Conservation (phyloP, 495 filamentous ascomycete genomes). For the Xylaria bambusicola region DNA sequence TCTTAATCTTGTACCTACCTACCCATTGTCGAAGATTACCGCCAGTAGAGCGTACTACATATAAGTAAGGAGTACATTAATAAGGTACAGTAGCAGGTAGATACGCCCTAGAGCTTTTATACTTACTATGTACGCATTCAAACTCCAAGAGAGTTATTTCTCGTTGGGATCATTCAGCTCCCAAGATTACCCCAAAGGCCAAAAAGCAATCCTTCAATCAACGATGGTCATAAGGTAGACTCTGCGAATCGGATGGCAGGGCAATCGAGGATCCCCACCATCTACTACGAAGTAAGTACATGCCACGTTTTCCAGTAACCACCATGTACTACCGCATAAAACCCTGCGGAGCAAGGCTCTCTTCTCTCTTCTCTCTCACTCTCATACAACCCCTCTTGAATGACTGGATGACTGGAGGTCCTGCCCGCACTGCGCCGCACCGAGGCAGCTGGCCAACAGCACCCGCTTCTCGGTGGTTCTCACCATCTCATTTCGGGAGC, state of each 20-base stretch:
- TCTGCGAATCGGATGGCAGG: conserved; percentile 18
- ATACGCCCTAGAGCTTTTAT: too few relatives aligned
- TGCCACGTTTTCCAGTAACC: conserved; percentile 21
- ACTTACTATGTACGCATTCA: too few relatives aligned
- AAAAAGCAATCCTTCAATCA: conserved; percentile 6
- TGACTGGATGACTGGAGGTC: too few relatives aligned
- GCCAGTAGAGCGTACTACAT: too few relatives aligned
- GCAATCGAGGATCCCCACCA: conserved; percentile 6
- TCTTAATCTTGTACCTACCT: too few relatives aligned
- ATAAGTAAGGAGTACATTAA: too few relatives aligned
- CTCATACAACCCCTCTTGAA: not conserved
- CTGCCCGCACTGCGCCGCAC: conserved; percentile 22
- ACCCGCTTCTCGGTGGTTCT: conserved; percentile 39
- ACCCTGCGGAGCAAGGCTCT: conserved; percentile 9
- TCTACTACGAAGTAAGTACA: conserved; percentile 1
- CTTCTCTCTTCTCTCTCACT: not conserved
- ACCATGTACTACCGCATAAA: conserved; percentile 19
- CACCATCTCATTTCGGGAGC: conserved; percentile 37
- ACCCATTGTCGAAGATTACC: too few relatives aligned
- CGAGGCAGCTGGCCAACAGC: conserved; percentile 32
- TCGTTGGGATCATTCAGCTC: too few relatives aligned
- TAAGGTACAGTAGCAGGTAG: too few relatives aligned
- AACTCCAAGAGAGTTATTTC: too few relatives aligned
- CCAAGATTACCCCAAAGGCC: conserved; percentile 8
- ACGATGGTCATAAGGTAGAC: conserved; percentile 7